phyloP scores from a whole-genome alignment of 352 stramenopile genomes.

The Globisporangium spinosum region DNA sequence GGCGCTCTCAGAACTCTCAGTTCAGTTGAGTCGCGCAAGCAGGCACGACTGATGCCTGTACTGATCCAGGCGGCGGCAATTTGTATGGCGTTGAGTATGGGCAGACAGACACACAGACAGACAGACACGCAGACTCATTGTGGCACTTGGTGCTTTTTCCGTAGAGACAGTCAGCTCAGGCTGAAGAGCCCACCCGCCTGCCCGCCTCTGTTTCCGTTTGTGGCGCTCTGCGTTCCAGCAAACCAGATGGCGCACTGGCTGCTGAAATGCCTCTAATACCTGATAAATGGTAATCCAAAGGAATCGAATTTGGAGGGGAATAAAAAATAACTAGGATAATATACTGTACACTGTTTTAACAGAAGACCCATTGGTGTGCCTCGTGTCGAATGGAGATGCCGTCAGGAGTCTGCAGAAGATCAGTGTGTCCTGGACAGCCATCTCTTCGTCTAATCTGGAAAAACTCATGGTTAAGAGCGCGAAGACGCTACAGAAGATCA shows the following conservation, averaged over 20 bases:
- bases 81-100: not conserved
- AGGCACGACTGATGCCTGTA: not conserved
- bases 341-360: not conserved
- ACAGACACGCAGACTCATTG: not conserved
- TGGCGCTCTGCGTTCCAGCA: not conserved
- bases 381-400: not conserved
- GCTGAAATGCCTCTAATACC: not conserved
- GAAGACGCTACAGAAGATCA: constrained; percentile 16
- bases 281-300: not conserved
- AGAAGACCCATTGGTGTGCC: not conserved
- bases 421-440: constrained; percentile 24
- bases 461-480: constrained; percentile 10
- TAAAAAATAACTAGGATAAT: too few relatives aligned
- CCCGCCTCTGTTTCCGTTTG: not conserved
- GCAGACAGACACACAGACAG: not conserved
- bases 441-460: constrained; percentile 2
- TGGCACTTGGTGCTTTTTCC: not conserved
- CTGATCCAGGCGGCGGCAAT: not conserved
- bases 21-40: not conserved
- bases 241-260: constrained; percentile 9
- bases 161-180: constrained; percentile 1
- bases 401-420: constrained; percentile 17
- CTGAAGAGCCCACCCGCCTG: not conserved
- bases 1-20: not conserved
- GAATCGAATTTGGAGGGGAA: not conserved